Conservation (phyloP, 345 rosid genomes). For the Hibiscus syriacus region DNA sequence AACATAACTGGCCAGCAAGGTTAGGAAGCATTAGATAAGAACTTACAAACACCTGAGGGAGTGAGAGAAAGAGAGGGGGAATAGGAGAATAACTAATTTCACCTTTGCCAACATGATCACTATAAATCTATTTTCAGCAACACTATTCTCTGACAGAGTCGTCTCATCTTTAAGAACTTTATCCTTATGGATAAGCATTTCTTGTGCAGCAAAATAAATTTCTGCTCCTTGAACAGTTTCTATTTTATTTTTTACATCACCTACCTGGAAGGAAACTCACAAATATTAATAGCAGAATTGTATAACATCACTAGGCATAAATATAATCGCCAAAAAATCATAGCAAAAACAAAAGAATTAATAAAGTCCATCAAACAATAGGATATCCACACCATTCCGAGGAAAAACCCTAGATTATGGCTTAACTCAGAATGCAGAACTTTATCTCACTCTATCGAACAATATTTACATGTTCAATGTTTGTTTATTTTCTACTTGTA, state of each 20-base stretch:
- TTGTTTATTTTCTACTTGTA: not conserved
- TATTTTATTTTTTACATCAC: conserved; percentile 68
- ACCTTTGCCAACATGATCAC: too few relatives aligned
- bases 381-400: not conserved
- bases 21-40: not conserved
- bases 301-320: not conserved
- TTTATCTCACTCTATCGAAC: not conserved
- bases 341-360: not conserved
- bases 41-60: not conserved
- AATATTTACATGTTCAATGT: not conserved
- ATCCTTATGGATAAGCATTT: conserved; percentile 79
- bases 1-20: not conserved
- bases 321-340: not conserved
- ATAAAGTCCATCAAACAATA: not conserved
- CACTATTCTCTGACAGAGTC: too few relatives aligned
- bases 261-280: conserved; percentile 32
- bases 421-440: not conserved
- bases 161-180: conserved; percentile 72
- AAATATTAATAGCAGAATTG: too few relatives aligned
- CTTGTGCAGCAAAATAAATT: conserved; percentile 59
- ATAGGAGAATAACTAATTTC: not conserved
- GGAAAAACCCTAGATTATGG: not conserved
- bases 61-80: too few relatives aligned
- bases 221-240: too few relatives aligned
- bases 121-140: too few relatives aligned